These are phyloP conservation scores for Psilocybe cyanescens DNA, from an alignment of 768 basidiomycete genomes.

Conservation along the genomic window DNA sequence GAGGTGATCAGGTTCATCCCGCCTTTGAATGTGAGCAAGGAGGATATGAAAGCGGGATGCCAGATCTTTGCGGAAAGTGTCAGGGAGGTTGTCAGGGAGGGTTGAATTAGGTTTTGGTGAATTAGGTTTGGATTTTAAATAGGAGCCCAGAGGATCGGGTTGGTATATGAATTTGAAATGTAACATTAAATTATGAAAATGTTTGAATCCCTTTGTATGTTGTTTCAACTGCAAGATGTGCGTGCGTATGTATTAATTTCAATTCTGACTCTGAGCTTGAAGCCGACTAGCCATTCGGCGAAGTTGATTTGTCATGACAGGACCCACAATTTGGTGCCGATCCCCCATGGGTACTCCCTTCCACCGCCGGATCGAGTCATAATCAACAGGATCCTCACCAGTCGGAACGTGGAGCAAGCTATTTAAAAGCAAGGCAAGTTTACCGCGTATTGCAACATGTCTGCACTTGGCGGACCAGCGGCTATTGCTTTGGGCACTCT, in stretches of 20 bases:
- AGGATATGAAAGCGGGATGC: conserved; percentile 73
- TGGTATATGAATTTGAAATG: no score
- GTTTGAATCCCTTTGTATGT: no score
- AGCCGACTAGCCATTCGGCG: no score
- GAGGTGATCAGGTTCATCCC: conserved; percentile 94
- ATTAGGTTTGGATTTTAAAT: no score
- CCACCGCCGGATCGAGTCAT: background rate
- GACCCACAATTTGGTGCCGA: no score
- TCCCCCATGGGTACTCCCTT: background rate
- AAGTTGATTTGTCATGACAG: no score
- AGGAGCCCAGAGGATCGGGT: no score
- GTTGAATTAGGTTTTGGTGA: conserved; percentile 23
- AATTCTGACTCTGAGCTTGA: no score
- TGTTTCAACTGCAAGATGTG: no score
- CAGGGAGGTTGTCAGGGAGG: conserved; percentile 63
- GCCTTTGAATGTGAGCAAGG: conserved; percentile 77
- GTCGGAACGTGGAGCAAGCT: background rate
- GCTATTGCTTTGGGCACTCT: conserved; percentile 59
- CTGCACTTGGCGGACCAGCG: conserved; percentile 38
- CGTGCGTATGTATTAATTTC: no score
- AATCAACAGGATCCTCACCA: background rate
- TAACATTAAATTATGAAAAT: no score
- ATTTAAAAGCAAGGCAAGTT: background rate
- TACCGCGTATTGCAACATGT: background rate
- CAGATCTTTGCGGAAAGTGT: conserved; percentile 72